A percentile compares a stretch with the other conserved stretches of the same genome.
phyloP scores from a whole-genome alignment of 441 rosid species.

The Populus hybrid region DNA sequence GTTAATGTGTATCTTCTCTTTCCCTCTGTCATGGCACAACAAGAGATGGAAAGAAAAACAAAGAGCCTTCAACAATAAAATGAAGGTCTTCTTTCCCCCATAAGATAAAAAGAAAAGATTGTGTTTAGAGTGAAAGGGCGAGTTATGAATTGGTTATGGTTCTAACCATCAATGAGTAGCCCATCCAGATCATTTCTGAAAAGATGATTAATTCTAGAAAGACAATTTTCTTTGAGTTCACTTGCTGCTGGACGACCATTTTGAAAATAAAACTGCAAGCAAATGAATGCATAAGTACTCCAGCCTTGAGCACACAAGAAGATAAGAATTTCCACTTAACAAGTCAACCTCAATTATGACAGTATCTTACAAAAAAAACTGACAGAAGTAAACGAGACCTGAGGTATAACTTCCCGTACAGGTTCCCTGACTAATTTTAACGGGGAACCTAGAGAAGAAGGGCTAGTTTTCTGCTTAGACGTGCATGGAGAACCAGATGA shows the following conservation, averaged over 20 bases:
- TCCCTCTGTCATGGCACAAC: background rate
- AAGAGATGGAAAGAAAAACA: background rate
- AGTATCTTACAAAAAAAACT: slow-evolving; percentile 18
- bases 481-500: slow-evolving; percentile 82
- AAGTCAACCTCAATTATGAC: slow-evolving; percentile 15
- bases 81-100: background rate
- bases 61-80: background rate
- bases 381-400: slow-evolving; percentile 44
- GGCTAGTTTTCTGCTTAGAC: slow-evolving; percentile 70
- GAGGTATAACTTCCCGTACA: slow-evolving; percentile 77
- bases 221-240: slow-evolving; percentile 73
- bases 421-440: slow-evolving; percentile 71
- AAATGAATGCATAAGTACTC: slow-evolving; percentile 10
- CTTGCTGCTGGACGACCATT: slow-evolving; percentile 84
- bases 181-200: slow-evolving; percentile 73
- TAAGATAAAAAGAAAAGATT: background rate
- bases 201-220: slow-evolving; percentile 61
- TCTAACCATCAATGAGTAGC: slow-evolving; percentile 68
- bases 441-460: slow-evolving; percentile 69
- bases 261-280: slow-evolving; percentile 85
- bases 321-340: slow-evolving; percentile 2
- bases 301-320: slow-evolving; percentile 6
- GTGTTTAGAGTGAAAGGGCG: background rate
- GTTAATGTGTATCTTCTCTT: background rate
- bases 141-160: slow-evolving; percentile 14